A percentile compares a stretch with the other conserved stretches of the same genome.
phyloP scores from a whole-genome alignment of 768 basidiomycete genomes.

The Mycena vitilis region DNA sequence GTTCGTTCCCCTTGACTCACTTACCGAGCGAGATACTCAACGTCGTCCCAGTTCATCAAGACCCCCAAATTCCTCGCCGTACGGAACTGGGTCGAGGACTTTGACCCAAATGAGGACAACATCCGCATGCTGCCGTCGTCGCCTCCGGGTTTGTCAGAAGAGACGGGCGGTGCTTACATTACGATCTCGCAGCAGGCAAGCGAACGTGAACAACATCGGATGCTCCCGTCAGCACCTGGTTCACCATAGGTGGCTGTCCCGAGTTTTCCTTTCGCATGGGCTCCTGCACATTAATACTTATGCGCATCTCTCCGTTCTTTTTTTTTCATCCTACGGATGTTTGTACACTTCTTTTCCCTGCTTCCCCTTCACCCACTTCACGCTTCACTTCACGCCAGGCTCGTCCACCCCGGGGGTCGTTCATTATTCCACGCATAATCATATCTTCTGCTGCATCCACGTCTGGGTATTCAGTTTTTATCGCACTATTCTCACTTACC shows the following conservation, averaged over 20 bases:
- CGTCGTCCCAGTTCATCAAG: slow-evolving; percentile 79
- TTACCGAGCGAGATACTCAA: slow-evolving; percentile 19
- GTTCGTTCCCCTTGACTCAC: slow-evolving; percentile 51
- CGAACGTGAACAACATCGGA: slow-evolving; percentile 70
- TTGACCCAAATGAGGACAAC: slow-evolving; percentile 73
- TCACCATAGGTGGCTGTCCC: slow-evolving; percentile 43
- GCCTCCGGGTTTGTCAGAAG: slow-evolving; percentile 82
- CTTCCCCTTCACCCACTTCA: slow-evolving; percentile 7
- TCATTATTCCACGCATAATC: slow-evolving; percentile 28
- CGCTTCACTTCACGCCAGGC: slow-evolving; percentile 28
- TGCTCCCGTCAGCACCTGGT: slow-evolving; percentile 35
- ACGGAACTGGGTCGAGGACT: slow-evolving; percentile 82
- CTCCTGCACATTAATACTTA: slow-evolving; percentile 41
- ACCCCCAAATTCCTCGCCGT: slow-evolving; percentile 84
- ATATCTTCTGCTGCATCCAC: slow-evolving; percentile 37
- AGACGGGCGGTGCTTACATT: slow-evolving; percentile 86
- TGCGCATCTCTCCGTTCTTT: slow-evolving; percentile 39
- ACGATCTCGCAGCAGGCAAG: slow-evolving; percentile 86
- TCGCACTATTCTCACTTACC: slow-evolving; percentile 41
- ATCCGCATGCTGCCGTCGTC: slow-evolving; percentile 67
- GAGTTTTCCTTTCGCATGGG: slow-evolving; percentile 39
- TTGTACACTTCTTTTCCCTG: slow-evolving; percentile 21
- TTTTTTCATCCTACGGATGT: slow-evolving; percentile 27
- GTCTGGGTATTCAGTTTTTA: slow-evolving; percentile 32
- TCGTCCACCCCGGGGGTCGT: slow-evolving; percentile 34